A percentile compares a stretch with the other conserved stretches of the same genome.
phyloP scores from a whole-genome alignment of 805 yeast genomes.

The Debaryomyces prosopidis region DNA sequence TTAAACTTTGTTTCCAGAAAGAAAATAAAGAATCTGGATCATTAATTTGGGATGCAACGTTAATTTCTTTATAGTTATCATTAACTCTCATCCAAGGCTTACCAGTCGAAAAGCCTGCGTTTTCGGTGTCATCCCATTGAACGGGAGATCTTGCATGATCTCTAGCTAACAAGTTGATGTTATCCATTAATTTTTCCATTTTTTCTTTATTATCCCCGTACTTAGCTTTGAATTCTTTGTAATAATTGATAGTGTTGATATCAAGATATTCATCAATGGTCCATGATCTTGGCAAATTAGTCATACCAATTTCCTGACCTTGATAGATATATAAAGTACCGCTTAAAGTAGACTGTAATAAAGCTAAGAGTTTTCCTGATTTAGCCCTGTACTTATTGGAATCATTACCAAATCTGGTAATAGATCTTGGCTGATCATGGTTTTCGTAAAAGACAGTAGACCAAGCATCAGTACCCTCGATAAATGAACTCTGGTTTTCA shows the following conservation, averaged over 20 bases:
- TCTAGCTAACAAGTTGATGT: slow-evolving; percentile 42
- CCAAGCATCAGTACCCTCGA: slow-evolving; percentile 57
- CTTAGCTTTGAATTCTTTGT: slow-evolving; percentile 28
- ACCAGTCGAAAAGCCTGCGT: slow-evolving; percentile 50
- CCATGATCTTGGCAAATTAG: slow-evolving; percentile 49
- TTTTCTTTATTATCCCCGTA: slow-evolving; percentile 25
- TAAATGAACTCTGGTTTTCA: slow-evolving; percentile 32
- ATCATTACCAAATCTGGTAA: slow-evolving; percentile 52
- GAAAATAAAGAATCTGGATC: slow-evolving; percentile 47
- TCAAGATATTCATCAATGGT: slow-evolving; percentile 51
- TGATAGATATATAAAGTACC: slow-evolving; percentile 60
- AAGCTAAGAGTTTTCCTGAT: slow-evolving; percentile 50
- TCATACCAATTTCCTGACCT: slow-evolving; percentile 63
- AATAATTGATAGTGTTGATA: slow-evolving; percentile 46
- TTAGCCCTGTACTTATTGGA: slow-evolving; percentile 30
- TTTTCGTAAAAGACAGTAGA: slow-evolving; percentile 55
- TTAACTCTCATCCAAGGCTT: slow-evolving; percentile 57
- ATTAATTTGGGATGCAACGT: slow-evolving; percentile 45
- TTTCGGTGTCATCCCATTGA: slow-evolving; percentile 47
- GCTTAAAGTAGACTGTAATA: slow-evolving; percentile 46
- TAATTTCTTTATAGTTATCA: slow-evolving; percentile 49
- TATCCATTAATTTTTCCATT: slow-evolving; percentile 29
- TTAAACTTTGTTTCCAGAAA: slow-evolving; percentile 47
- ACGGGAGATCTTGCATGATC: slow-evolving; percentile 59
- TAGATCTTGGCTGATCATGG: slow-evolving; percentile 59